phyloP scores from a whole-genome alignment of 2,329 filamentous ascomycete genomes.

The Aureobasidium sp. region DNA sequence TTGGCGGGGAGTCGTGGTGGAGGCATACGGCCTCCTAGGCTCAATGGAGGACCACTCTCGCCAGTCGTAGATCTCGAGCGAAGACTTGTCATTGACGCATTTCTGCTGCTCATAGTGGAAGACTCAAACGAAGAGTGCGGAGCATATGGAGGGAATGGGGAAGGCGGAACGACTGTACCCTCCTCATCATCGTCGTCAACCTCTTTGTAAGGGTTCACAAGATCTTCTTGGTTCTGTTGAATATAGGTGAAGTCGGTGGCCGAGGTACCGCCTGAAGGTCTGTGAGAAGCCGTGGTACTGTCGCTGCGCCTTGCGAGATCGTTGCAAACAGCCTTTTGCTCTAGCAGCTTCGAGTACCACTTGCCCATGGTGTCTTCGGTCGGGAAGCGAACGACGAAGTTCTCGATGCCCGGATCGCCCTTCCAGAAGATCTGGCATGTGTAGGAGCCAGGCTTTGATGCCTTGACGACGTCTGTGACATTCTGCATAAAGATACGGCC shows the following conservation, averaged over 20 bases:
- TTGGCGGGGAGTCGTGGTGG: slow-evolving; percentile 65
- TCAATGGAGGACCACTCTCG: slow-evolving; percentile 51
- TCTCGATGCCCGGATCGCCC: slow-evolving; percentile 88
- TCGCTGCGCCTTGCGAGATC: slow-evolving; percentile 6
- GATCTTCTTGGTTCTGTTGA: slow-evolving; percentile 51
- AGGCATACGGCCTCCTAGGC: slow-evolving; percentile 28
- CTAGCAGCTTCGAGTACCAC: slow-evolving; percentile 45
- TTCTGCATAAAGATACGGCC: slow-evolving; percentile 99
- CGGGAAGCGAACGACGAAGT: slow-evolving; percentile 87
- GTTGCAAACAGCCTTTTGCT: slow-evolving; percentile 14
- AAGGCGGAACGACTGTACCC: slow-evolving; percentile 26
- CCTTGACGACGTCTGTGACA: slow-evolving; percentile 84
- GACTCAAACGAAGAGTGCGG: slow-evolving; percentile 39
- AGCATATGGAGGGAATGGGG: slow-evolving; percentile 20
- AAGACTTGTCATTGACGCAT: slow-evolving; percentile 65
- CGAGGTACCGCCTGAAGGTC: slow-evolving; percentile 42
- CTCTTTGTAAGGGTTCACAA: slow-evolving; percentile 74
- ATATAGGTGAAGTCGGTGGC: slow-evolving; percentile 75
- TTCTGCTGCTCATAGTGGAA: slow-evolving; percentile 44
- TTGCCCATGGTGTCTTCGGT: slow-evolving; percentile 91
- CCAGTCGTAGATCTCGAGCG: slow-evolving; percentile 67
- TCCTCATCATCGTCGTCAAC: slow-evolving; percentile 41
- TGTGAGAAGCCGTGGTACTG: slow-evolving; percentile 5
- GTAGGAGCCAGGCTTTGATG: slow-evolving; percentile 83
- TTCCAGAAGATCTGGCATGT: slow-evolving; percentile 99